A percentile compares a stretch with the other conserved stretches of the same genome.
Conservation (phyloP, 345 rosid species). For the Salix purpurea region DNA sequence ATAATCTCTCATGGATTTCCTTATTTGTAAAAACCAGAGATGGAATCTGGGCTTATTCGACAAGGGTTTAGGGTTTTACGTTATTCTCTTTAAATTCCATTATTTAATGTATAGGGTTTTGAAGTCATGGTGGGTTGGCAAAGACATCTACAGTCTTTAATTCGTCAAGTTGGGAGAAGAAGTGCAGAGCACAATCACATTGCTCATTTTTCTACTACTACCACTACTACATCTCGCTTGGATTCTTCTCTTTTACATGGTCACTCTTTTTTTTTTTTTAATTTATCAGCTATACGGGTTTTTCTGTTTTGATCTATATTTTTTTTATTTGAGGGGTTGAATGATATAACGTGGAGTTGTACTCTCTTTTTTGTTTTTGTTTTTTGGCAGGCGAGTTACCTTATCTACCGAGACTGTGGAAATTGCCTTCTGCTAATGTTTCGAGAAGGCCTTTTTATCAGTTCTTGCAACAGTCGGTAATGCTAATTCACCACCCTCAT, state of each 20-base stretch:
- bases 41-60: too few relatives aligned
- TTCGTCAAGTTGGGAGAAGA: slow-evolving; percentile 46
- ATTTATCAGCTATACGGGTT: background rate
- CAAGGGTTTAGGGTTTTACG: too few relatives aligned
- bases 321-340: background rate
- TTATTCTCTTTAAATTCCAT: too few relatives aligned
- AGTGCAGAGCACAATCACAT: slow-evolving; percentile 33
- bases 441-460: slow-evolving; percentile 49
- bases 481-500: background rate
- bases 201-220: slow-evolving; percentile 18
- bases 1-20: too few relatives aligned
- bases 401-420: slow-evolving; percentile 38
- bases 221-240: slow-evolving; percentile 21
- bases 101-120: too few relatives aligned
- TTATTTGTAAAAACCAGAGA: too few relatives aligned
- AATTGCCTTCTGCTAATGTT: slow-evolving; percentile 28
- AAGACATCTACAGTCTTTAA: slow-evolving; percentile 46
- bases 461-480: slow-evolving; percentile 67
- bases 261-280: slow-evolving; percentile 7
- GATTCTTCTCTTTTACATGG: slow-evolving; percentile 34
- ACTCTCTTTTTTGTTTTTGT: too few relatives aligned
- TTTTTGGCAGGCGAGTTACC: slow-evolving; percentile 38
- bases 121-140: slow-evolving; percentile 70
- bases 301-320: background rate
- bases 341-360: background rate